phyloP scores from a whole-genome alignment of 2,329 filamentous ascomycete species.

The Aspergillus pseudotamarii region DNA sequence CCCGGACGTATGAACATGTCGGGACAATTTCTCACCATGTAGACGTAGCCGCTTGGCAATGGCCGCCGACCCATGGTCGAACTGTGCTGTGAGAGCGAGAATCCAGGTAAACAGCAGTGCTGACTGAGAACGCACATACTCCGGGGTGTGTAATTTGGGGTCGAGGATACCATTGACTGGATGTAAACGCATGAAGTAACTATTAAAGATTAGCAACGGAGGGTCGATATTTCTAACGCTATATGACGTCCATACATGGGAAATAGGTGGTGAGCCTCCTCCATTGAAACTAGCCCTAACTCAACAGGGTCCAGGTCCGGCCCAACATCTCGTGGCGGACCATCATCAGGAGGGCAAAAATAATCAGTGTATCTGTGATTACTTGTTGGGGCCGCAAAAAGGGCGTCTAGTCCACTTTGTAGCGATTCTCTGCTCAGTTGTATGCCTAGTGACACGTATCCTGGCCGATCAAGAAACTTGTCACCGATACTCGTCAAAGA shows the following conservation, averaged over 20 bases:
- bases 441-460: slow-evolving; percentile 29
- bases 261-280: slow-evolving; percentile 30
- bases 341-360: slow-evolving; percentile 19
- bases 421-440: slow-evolving; percentile 22
- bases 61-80: slow-evolving; percentile 23
- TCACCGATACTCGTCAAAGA: slow-evolving; percentile 4
- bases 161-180: slow-evolving; percentile 36
- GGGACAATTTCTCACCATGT: slow-evolving; percentile 33
- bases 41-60: slow-evolving; percentile 29
- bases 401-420: slow-evolving; percentile 24
- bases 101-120: slow-evolving; percentile 37
- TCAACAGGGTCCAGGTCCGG: slow-evolving; percentile 34
- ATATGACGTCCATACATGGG: slow-evolving; percentile 23
- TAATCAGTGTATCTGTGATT: slow-evolving; percentile 20
- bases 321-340: slow-evolving; percentile 25
- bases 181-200: slow-evolving; percentile 32
- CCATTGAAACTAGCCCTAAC: slow-evolving; percentile 31
- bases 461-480: slow-evolving; percentile 21
- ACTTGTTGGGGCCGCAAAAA: slow-evolving; percentile 10
- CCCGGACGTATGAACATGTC: slow-evolving; percentile 31
- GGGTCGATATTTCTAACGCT: not conserved
- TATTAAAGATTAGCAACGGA: not conserved
- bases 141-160: slow-evolving; percentile 30
- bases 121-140: slow-evolving; percentile 30
- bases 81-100: slow-evolving; percentile 33